These are phyloP conservation scores for Colletotrichum sp. DNA, from an alignment of 2,329 filamentous ascomycete genomes.

Conservation along the genomic window DNA sequence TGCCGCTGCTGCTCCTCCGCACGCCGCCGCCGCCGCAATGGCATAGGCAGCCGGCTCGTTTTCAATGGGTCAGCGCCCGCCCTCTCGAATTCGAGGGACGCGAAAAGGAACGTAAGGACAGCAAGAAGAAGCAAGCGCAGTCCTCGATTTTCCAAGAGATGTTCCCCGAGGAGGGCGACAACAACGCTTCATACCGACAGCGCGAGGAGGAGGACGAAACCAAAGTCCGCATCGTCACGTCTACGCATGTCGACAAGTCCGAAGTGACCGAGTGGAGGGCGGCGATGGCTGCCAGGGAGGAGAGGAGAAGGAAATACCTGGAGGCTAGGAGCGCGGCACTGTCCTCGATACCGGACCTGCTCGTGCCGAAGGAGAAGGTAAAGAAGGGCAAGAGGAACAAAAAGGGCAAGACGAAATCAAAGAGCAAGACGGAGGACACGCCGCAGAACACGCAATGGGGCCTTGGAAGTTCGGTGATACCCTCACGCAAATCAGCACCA, in stretches of 20 bases:
- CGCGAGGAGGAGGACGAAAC: neutral
- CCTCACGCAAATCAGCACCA: neutral
- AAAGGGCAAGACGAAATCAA: neutral
- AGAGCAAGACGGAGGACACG: neutral
- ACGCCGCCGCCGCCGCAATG: neutral
- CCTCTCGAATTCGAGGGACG: neutral
- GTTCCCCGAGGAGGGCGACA: constrained; percentile 1
- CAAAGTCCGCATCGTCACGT: constrained; percentile 15
- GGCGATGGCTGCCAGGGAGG: neutral
- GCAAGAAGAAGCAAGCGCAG: neutral
- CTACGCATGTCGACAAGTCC: neutral
- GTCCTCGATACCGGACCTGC: neutral
- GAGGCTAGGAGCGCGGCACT: neutral
- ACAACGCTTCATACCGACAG: neutral
- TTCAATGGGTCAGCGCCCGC: neutral
- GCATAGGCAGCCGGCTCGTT: neutral
- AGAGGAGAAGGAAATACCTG: neutral
- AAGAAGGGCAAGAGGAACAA: neutral
- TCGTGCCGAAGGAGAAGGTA: neutral
- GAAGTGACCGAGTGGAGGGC: neutral
- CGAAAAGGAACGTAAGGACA: neutral
- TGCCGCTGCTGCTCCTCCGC: constrained; percentile 5
- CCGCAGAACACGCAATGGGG: neutral
- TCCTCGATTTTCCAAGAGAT: constrained; percentile 15
- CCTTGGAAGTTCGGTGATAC: neutral